phyloP scores from a whole-genome alignment of 2,329 filamentous ascomycete species.

The Trichoderma arundinaceum region DNA sequence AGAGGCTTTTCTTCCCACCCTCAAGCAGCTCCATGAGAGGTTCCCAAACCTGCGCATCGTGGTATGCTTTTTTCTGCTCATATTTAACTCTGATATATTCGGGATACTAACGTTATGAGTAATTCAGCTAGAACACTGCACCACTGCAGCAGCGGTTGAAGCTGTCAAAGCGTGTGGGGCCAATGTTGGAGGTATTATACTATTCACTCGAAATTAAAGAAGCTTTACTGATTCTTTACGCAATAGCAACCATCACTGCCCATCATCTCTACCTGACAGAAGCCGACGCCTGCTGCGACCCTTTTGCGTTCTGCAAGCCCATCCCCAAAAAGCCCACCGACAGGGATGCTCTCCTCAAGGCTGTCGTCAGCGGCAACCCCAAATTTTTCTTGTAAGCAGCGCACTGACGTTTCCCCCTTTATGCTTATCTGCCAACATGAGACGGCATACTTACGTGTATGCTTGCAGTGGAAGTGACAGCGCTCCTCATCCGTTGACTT shows the following conservation, averaged over 20 bases:
- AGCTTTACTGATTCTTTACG: slow-evolving; percentile 3
- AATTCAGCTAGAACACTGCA: slow-evolving; percentile 76
- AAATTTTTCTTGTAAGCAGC: slow-evolving; percentile 74
- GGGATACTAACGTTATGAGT: not conserved
- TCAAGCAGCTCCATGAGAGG: slow-evolving; percentile 71
- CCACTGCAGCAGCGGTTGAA: slow-evolving; percentile 78
- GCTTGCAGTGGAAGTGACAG: slow-evolving; percentile 60
- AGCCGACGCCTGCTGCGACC: slow-evolving; percentile 69
- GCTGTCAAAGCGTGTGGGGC: slow-evolving; percentile 78
- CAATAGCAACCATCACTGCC: slow-evolving; percentile 75
- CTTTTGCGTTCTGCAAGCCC: slow-evolving; percentile 72
- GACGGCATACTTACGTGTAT: not conserved
- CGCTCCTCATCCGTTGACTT: slow-evolving; percentile 66
- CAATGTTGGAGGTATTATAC: slow-evolving; percentile 66
- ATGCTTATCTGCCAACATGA: not conserved
- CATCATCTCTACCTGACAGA: slow-evolving; percentile 84
- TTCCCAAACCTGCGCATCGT: slow-evolving; percentile 77
- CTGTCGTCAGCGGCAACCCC: slow-evolving; percentile 61
- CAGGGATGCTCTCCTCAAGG: slow-evolving; percentile 72
- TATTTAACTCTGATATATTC: not conserved
- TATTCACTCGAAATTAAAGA: not conserved
- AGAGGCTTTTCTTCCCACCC: slow-evolving; percentile 76
- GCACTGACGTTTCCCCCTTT: not conserved
- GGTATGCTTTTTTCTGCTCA: slow-evolving; percentile 33
- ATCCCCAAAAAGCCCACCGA: slow-evolving; percentile 76